Evolutionary conservation across 306 rosid genomes (phyloP), one percentile per base, ranked within the genome.

Genomic region (Medicago arabica): DNA sequence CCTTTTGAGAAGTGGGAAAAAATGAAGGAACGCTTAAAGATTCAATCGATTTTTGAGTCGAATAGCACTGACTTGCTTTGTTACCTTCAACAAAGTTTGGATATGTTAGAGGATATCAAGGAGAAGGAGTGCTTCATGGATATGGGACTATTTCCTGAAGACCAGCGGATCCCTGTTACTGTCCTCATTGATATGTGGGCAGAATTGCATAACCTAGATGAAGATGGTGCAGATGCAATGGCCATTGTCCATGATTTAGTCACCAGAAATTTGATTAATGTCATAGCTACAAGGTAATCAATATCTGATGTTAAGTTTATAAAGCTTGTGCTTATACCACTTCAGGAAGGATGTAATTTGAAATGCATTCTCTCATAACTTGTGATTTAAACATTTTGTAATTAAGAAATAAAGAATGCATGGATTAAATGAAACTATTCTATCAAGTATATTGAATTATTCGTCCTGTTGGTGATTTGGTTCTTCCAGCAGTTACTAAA

Each of bases 101-200:
- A 90, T 64, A 78, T 71, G 6, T 70, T 83, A 80, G 89, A 83
- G 49, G 44, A 82, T 18, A 69, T 78, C 57, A 84, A 77, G 0
- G 68, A 69, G 75, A 81, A 75, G 79, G 87, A 85, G 61, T 85
- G 87, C 75, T 93, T 93, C 87, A 28, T 84, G 76, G 98, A 93
- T 81, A 79, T 93, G 0, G 90, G 90, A 36, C 83, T 88, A 19
- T 91, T 90, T 73, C 96, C 91, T 0, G 93, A 86, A 72, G 90
- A 85, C 67, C 89, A 78, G 65, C 81, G 81, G 70, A 86, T 93
- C 36, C 87, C 87, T 60, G 93, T 74, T 43, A 21, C 88, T 64
- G 78, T 75, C 41, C 84, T 93, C 25, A 59, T 89, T 68, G 96
- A 89, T 78, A 88, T 91, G 62, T 89, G 89, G 89, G 50, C 74